A percentile compares a stretch with the other conserved stretches of the same genome.
Evolutionary conservation across 805 yeast genomes (phyloP).

Genomic region (Kodamaea kaohsiungensis): DNA sequence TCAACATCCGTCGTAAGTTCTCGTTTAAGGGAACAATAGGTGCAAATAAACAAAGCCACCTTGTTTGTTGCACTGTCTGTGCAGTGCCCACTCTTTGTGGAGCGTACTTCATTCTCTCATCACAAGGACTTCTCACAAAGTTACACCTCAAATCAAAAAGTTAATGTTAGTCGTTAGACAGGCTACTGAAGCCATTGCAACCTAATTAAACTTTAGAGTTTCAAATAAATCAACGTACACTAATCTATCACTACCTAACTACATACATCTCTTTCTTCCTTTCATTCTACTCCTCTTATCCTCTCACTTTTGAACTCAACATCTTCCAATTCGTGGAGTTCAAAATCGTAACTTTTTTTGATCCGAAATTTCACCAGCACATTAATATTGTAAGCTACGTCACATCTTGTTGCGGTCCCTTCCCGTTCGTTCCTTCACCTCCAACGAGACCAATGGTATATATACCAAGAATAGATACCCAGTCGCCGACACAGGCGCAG

Average conservation of each 20-base stretch:
- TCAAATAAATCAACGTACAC: not conserved
- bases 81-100: not conserved
- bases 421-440: not conserved
- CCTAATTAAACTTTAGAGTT: not conserved
- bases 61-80: not conserved
- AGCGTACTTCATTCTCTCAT: not conserved
- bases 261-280: not conserved
- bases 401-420: not conserved
- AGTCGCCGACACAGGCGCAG: not conserved
- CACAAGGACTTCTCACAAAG: not conserved
- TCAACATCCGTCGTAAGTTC: not conserved
- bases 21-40: not conserved
- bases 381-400: not conserved
- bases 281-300: not conserved
- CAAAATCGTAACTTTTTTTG: slow-evolving; percentile 1
- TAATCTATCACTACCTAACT: not conserved
- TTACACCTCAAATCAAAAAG: not conserved
- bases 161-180: too few species aligned
- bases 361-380: not conserved
- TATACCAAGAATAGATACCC: not conserved
- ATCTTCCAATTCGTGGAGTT: not conserved
- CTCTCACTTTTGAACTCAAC: not conserved
- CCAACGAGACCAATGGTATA: not conserved
- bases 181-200: not conserved
- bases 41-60: not conserved